phyloP scores from a whole-genome alignment of 2,329 filamentous ascomycete genomes.

The Tolypocladium cylindrosporum region DNA sequence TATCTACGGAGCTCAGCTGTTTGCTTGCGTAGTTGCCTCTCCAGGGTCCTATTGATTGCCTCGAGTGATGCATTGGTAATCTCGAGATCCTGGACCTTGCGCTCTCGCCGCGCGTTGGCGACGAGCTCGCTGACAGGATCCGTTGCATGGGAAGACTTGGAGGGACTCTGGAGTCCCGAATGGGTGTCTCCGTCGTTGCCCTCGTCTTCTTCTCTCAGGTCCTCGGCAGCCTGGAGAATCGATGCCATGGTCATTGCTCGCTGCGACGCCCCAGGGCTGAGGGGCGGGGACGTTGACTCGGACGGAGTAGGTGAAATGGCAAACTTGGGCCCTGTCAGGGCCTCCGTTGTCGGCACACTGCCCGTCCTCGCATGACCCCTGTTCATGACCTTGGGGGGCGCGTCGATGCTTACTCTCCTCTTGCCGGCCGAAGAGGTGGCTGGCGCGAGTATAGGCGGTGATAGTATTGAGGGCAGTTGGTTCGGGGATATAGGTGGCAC shows the following conservation, averaged over 20 bases:
- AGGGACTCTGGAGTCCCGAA: slow-evolving; percentile 42
- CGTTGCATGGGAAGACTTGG: slow-evolving; percentile 42
- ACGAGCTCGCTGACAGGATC: slow-evolving; percentile 66
- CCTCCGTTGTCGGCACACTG: slow-evolving; percentile 27
- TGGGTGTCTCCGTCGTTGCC: slow-evolving; percentile 14
- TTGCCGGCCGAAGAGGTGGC: slow-evolving; percentile 18
- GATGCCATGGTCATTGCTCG: slow-evolving; percentile 41
- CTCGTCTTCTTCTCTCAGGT: slow-evolving; percentile 26
- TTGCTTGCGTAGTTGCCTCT: slow-evolving; percentile 85
- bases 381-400: slow-evolving; percentile 22
- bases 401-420: slow-evolving; percentile 33
- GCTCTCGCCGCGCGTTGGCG: slow-evolving; percentile 78
- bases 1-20: slow-evolving; percentile 79
- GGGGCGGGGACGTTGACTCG: slow-evolving; percentile 26
- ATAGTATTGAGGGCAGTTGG: slow-evolving; percentile 19
- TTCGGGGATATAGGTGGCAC: slow-evolving; percentile 13
- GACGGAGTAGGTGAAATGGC: slow-evolving; percentile 20
- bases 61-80: slow-evolving; percentile 93
- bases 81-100: slow-evolving; percentile 91
- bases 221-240: slow-evolving; percentile 45
- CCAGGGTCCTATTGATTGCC: slow-evolving; percentile 88
- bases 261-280: slow-evolving; percentile 18
- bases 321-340: slow-evolving; percentile 23
- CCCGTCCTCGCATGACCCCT: slow-evolving; percentile 30
- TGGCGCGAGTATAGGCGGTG: slow-evolving; percentile 26